Base-by-base conservation (phyloP, 495 filamentous ascomycete genomes). In the Cryomyces minteri region DNA sequence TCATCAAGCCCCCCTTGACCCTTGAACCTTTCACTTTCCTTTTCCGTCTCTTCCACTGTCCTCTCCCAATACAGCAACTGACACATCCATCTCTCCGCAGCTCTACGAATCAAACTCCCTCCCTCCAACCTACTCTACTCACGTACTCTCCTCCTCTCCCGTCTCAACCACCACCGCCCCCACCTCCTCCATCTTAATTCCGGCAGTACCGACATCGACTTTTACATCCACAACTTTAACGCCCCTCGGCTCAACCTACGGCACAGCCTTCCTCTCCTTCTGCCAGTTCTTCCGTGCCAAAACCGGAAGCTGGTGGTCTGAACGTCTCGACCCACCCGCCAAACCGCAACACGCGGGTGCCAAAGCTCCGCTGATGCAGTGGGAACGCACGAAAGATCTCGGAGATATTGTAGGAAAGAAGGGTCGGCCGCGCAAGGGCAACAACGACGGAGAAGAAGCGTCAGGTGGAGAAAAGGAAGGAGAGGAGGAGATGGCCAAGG, bases 41-140 rank as follows among this genome's bases (percentile, higher is more conserved):
- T 33, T 43, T 54, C 32, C 18, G 18, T 25, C 18, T 25, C 18
- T 25, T 25, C 18, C 18, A 25, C 18, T 25, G 18, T 25, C 18
- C 18, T 25, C 18, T 25, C 18, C 18, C 25, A 32, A 37, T 31
- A 10, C 43, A 40, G 32, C 43, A 33, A 7, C 12, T 38, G 34
- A 31, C 41, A 54, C 36, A 6, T 49, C 50, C 18, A 36, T 39
- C 39, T 34, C 41, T 52, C 14, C 45, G 2, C 47, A 77, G 74
- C 58, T 78, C 46, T 79, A 67, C 52, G 67, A 76, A 51, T 63
- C 68, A 0, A 58, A 67, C 48, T 49, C 61, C 6, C 39, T 54
- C 5, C 72, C 72, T 2, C 58, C 62, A 43, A 59, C 54, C 11
- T 80, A 76, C 54, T 52, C 48, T 34, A 55, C 47, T 12, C 49